Percentiles rank a stretch among this genome's conserved stretches.
These are phyloP conservation scores for Magnolia sinica DNA, from an alignment of 164 flowering plant genomes.

Conservation along the genomic window DNA sequence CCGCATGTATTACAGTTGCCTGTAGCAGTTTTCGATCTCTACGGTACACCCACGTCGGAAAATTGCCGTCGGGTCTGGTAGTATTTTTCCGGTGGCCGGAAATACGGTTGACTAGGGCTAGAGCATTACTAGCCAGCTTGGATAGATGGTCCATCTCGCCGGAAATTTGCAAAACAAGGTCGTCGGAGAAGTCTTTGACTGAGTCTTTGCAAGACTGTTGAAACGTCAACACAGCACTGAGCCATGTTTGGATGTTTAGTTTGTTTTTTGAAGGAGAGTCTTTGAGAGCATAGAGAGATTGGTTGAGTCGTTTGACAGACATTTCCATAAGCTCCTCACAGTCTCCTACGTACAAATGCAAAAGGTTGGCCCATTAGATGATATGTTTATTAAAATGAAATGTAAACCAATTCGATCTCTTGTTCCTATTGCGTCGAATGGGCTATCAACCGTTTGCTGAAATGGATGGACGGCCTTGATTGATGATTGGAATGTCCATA, in stretches of 20 bases:
- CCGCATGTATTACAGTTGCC: constrained; percentile 20
- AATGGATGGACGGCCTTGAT: not conserved
- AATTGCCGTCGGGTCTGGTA: not conserved
- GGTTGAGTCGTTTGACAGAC: constrained; percentile 37
- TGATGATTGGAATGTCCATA: not conserved
- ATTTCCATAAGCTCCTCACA: constrained; percentile 41
- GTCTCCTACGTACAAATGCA: constrained; percentile 21
- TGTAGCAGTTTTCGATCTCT: constrained; percentile 38
- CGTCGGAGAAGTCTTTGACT: constrained; percentile 4
- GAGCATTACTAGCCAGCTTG: constrained; percentile 35
- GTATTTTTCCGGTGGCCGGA: not conserved
- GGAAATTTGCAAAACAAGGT: constrained; percentile 15
- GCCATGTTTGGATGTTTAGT: constrained; percentile 51
- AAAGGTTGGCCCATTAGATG: not conserved
- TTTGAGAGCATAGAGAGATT: constrained; percentile 36
- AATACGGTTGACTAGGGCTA: constrained; percentile 47
- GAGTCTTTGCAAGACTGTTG: constrained; percentile 48
- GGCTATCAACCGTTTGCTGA: not conserved
- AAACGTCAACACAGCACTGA: constrained; percentile 47
- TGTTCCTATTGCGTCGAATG: not conserved
- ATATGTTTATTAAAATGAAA: not conserved
- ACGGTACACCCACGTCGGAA: constrained; percentile 34
- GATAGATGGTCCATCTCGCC: constrained; percentile 37
- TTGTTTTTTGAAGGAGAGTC: constrained; percentile 27
- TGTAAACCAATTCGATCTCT: not conserved